These are phyloP conservation scores for Penicillium polonicum DNA, from an alignment of 2,329 filamentous ascomycete genomes.

Conservation along the genomic window DNA sequence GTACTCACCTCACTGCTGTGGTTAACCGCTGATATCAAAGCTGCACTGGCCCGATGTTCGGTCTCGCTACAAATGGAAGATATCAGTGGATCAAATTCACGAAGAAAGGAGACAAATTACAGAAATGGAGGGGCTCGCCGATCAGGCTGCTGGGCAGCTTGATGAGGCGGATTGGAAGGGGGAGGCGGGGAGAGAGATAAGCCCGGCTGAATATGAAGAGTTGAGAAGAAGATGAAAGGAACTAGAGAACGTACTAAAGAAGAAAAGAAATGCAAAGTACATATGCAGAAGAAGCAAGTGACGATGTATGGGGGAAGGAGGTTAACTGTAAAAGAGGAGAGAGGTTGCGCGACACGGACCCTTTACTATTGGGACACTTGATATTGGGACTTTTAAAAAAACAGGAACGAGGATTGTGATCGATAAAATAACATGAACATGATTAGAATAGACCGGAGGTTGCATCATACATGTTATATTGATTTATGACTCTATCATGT, in stretches of 20 bases:
- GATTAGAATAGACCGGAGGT: background rate
- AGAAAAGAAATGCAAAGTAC: background rate
- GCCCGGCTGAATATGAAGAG: background rate
- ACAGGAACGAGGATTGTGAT: background rate
- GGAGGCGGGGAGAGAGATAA: background rate
- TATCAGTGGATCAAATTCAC: background rate
- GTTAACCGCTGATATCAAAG: background rate
- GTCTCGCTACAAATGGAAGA: background rate
- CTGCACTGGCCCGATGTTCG: background rate
- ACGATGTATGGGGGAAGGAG: background rate
- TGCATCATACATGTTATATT: background rate
- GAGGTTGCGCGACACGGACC: background rate
- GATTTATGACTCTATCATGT: background rate
- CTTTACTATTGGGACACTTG: background rate
- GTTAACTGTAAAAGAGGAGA: background rate
- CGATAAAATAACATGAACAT: background rate
- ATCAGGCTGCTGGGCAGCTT: conserved; percentile 25
- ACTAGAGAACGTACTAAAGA: background rate
- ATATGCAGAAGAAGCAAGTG: background rate
- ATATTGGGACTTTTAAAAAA: background rate
- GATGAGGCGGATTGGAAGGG: background rate
- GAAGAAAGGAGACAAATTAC: background rate
- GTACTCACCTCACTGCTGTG: background rate
- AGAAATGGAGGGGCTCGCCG: conserved; percentile 4
- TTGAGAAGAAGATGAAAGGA: background rate